Evolutionary conservation across 129 eudicot species (phyloP).

Genomic region (Chrysanthemum lavandulifolium): DNA sequence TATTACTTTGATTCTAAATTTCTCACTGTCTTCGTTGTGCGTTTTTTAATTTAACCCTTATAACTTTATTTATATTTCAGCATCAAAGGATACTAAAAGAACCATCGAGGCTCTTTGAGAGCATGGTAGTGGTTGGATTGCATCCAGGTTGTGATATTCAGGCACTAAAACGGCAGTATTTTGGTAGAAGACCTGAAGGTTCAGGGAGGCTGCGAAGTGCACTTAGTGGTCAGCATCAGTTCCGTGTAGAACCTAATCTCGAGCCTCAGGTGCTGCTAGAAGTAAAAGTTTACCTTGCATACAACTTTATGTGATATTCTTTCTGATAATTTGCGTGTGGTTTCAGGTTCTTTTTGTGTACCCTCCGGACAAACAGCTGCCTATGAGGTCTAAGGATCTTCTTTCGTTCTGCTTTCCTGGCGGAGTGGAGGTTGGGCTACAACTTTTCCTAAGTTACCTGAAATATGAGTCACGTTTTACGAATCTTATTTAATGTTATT

Average conservation of each 20-base stretch:
- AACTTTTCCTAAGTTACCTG: no score
- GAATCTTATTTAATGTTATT: constrained; percentile 10
- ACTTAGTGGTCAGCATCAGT: constrained; percentile 71
- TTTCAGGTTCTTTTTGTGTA: constrained; percentile 92
- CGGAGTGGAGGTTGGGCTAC: constrained; percentile 79
- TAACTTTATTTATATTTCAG: constrained; percentile 37
- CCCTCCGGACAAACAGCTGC: constrained; percentile 93
- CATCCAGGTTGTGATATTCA: constrained; percentile 83
- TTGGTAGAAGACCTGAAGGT: constrained; percentile 78
- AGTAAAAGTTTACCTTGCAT: not conserved
- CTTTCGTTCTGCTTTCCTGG: constrained; percentile 99
- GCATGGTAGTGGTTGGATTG: constrained; percentile 97
- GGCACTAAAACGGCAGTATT: constrained; percentile 64
- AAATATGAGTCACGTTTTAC: no score
- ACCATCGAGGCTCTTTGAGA: constrained; percentile 92
- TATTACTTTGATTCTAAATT: constrained; percentile 23
- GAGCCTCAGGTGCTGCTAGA: constrained; percentile 81
- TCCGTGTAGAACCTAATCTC: constrained; percentile 85
- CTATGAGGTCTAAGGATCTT: constrained; percentile 86
- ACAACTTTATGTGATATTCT: constrained; percentile 14
- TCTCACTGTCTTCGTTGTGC: not conserved
- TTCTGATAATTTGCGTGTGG: constrained; percentile 19
- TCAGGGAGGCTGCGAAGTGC: constrained; percentile 75
- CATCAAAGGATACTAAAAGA: constrained; percentile 80
- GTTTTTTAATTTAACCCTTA: not conserved